These are phyloP conservation scores for Angomonas deanei DNA, from an alignment of 208 protist species.

Conservation along the genomic window DNA sequence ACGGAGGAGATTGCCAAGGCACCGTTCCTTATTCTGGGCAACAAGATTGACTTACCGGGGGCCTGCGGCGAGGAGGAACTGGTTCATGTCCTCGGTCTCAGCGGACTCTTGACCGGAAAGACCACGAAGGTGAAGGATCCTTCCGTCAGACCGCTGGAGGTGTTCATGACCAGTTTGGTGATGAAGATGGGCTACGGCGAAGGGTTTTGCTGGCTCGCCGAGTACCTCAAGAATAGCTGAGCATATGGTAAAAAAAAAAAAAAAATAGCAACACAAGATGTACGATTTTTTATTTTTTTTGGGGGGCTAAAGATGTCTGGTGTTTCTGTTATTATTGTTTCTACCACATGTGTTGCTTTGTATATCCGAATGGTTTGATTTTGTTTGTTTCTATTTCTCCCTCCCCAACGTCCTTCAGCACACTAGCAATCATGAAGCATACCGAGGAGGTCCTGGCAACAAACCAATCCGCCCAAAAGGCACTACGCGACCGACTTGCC, in stretches of 20 bases:
- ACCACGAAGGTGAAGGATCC: constrained; percentile 78
- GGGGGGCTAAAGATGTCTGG: background rate
- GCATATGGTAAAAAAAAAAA: background rate
- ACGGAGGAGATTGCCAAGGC: constrained; percentile 92
- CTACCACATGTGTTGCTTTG: background rate
- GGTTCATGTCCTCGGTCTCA: constrained; percentile 87
- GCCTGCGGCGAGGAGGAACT: constrained; percentile 95
- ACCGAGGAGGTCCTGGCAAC: too few species aligned
- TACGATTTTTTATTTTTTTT: background rate
- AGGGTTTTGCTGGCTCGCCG: constrained; percentile 94
- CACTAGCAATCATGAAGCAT: too few species aligned
- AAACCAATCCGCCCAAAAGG: too few species aligned
- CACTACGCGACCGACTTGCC: too few species aligned
- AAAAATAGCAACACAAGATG: background rate
- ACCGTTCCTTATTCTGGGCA: constrained; percentile 99
- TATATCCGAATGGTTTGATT: background rate
- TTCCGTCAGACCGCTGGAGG: constrained; percentile 94
- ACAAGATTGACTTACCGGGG: constrained; percentile 98
- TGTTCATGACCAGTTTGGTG: constrained; percentile 99
- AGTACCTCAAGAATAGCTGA: constrained; percentile 83
- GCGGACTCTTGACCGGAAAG: constrained; percentile 92
- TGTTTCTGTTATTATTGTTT: background rate
- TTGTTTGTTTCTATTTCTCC: background rate
- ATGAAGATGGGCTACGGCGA: constrained; percentile 97
- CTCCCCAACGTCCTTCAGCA: too few species aligned